Percentiles rank a stretch among this genome's conserved stretches.
phyloP scores from a whole-genome alignment of 2,329 filamentous ascomycete genomes.

The Fusarium mundagurra region DNA sequence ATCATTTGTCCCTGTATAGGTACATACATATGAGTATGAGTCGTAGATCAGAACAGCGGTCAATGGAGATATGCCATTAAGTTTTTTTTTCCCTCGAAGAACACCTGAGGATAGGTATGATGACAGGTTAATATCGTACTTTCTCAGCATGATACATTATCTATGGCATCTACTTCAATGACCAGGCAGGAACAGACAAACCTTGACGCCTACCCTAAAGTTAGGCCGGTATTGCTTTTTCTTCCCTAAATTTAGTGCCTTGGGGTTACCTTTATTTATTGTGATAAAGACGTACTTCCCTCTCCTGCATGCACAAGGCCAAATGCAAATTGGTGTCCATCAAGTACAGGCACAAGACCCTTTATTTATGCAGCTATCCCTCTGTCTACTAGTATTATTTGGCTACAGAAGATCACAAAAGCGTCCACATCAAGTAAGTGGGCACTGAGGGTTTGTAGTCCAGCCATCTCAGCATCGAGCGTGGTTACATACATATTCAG shows the following conservation, averaged over 20 bases:
- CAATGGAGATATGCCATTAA: neutral
- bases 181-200: slow-evolving; percentile 11
- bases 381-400: neutral
- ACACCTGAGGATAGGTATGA: neutral
- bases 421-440: neutral
- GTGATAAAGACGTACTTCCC: neutral
- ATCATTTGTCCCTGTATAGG: slow-evolving; percentile 19
- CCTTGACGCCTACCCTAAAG: slow-evolving; percentile 9
- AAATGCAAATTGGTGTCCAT: neutral
- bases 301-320: neutral
- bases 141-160: neutral
- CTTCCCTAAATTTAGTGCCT: neutral
- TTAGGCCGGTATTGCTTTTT: slow-evolving; percentile 8
- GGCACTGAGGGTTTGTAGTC: neutral
- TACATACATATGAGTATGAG: neutral
- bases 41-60: slow-evolving; percentile 29
- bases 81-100: neutral
- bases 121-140: neutral
- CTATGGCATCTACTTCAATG: neutral
- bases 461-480: neutral
- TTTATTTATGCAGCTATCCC: slow-evolving; percentile 13
- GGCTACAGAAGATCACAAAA: neutral
- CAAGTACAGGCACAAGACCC: neutral
- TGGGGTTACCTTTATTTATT: neutral
- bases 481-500: neutral